These are phyloP conservation scores for Neonectria punicea DNA, from an alignment of 2,329 filamentous ascomycete species.

Conservation along the genomic window DNA sequence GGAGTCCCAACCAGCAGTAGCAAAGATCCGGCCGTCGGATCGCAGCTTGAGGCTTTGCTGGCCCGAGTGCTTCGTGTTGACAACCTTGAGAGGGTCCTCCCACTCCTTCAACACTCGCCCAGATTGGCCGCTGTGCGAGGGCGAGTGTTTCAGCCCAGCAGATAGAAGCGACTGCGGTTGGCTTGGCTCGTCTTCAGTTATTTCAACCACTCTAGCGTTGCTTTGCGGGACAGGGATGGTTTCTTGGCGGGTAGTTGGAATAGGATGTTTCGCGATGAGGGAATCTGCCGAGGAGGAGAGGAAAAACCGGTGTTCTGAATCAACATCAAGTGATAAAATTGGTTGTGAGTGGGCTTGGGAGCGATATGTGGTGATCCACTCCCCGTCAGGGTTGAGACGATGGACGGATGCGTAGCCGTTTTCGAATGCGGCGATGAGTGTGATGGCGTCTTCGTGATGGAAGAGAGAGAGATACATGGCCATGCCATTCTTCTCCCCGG, in stretches of 20 bases:
- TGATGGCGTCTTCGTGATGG: conserved; percentile 60
- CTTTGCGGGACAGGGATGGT: conserved; percentile 32
- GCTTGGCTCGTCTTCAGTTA: conserved; percentile 29
- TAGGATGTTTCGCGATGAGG: conserved; percentile 78
- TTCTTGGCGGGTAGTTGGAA: conserved; percentile 55
- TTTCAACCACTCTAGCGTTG: conserved; percentile 42
- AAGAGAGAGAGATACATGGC: conserved; percentile 83
- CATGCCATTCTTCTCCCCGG: conserved; percentile 75
- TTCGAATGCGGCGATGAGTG: conserved; percentile 84
- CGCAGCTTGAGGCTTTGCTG: conserved; percentile 85
- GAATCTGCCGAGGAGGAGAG: conserved; percentile 87
- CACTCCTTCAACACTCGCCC: conserved; percentile 43
- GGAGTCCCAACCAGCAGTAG: conserved; percentile 93
- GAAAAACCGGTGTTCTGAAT: conserved; percentile 66
- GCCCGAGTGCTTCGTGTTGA: conserved; percentile 88
- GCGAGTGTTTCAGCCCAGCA: conserved; percentile 26
- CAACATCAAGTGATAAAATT: conserved; percentile 76
- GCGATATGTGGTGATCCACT: conserved; percentile 68
- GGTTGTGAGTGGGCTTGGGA: conserved; percentile 80
- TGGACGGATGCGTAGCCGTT: conserved; percentile 80
- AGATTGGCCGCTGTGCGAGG: neutral
- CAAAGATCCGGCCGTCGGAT: conserved; percentile 83
- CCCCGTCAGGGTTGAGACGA: conserved; percentile 55
- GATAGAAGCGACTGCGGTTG: conserved; percentile 41
- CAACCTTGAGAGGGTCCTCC: conserved; percentile 64